phyloP scores from a whole-genome alignment of 306 rosid species.

The Delonix regia region DNA sequence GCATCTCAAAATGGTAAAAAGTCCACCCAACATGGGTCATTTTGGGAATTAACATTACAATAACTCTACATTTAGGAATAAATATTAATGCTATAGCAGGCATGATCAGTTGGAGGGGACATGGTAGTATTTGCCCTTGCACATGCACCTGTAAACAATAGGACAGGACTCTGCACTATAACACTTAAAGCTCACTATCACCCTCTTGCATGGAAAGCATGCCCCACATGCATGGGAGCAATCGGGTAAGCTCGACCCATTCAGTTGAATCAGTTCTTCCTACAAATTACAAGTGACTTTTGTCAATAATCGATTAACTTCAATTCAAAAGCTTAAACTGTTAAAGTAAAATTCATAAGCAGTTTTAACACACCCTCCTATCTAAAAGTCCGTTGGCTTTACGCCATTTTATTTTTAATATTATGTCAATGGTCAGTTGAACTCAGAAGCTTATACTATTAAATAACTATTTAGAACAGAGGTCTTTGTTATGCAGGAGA shows the following conservation, averaged over 20 bases:
- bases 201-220: constrained; percentile 90
- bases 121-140: constrained; percentile 84
- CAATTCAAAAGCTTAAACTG: neutral
- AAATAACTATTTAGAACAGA: neutral
- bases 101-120: constrained; percentile 66
- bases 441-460: neutral
- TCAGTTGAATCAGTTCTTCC: constrained; percentile 42
- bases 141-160: constrained; percentile 74
- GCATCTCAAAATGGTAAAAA: neutral
- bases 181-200: constrained; percentile 88
- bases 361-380: neutral
- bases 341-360: neutral
- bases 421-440: neutral
- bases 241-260: constrained; percentile 77
- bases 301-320: no score
- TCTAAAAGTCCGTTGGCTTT: neutral
- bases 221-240: constrained; percentile 88
- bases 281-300: constrained; percentile 12
- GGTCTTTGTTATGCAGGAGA: neutral
- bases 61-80: neutral
- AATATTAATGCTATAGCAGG: neutral
- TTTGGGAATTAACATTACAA: neutral
- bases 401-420: no score
- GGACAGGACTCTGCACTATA: constrained; percentile 77
- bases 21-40: neutral